Conservation (phyloP, 129 eudicot genomes). For the Saposhnikovia divaricata region DNA sequence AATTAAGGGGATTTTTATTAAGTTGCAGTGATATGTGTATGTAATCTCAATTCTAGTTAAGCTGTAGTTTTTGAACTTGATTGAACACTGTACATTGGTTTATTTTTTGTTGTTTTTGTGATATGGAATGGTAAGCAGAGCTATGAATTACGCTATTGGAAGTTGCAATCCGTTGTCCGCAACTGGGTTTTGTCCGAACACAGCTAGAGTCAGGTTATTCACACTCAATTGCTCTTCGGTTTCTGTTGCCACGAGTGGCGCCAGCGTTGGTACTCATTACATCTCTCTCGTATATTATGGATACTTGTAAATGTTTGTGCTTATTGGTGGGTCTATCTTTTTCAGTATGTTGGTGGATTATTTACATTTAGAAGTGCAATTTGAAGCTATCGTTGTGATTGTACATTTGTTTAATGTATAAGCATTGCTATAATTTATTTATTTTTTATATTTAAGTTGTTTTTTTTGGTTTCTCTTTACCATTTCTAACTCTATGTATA, state of each 20-base stretch:
- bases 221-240: constrained; percentile 42
- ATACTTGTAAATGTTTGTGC: not conserved
- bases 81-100: not conserved
- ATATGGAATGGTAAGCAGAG: constrained; percentile 20
- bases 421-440: not conserved
- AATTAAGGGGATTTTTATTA: too few relatives aligned
- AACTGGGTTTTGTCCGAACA: constrained; percentile 9
- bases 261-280: not conserved
- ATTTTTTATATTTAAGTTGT: too few relatives aligned
- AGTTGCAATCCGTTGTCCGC: constrained; percentile 22
- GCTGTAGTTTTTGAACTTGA: not conserved
- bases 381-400: not conserved
- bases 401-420: not conserved
- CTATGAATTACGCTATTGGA: constrained; percentile 36
- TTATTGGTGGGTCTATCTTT: too few relatives aligned
- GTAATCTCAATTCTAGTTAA: not conserved
- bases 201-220: constrained; percentile 30
- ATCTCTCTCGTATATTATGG: not conserved
- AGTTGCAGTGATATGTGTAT: too few relatives aligned
- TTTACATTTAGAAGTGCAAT: not conserved
- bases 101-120: not conserved
- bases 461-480: too few relatives aligned
- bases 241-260: not conserved
- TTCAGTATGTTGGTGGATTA: too few relatives aligned
- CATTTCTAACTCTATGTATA: too few relatives aligned